These are phyloP conservation scores for Helminthosporium solani DNA, from an alignment of 2,329 filamentous ascomycete species.

Conservation along the genomic window DNA sequence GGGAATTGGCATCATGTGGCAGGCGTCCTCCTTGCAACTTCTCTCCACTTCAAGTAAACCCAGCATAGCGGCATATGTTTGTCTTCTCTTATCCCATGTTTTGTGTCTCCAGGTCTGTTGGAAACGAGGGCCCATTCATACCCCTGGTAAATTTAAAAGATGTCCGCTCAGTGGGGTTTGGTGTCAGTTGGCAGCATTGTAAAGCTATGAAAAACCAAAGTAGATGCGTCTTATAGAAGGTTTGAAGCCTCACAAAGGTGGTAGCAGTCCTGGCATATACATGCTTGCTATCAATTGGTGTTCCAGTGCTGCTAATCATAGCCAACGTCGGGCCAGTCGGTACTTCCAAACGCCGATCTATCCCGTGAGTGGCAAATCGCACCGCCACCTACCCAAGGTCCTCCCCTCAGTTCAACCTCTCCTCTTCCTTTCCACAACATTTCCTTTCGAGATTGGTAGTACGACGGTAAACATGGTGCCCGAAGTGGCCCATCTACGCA, in stretches of 20 bases:
- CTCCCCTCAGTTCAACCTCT: no score
- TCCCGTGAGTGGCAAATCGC: no score
- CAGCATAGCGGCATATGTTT: slow-evolving; percentile 33
- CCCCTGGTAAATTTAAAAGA: slow-evolving; percentile 21
- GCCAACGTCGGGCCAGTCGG: no score
- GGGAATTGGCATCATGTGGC: slow-evolving; percentile 27
- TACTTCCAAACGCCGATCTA: no score
- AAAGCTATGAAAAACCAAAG: background rate
- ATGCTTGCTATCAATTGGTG: no score
- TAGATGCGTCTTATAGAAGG: background rate
- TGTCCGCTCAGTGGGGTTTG: slow-evolving; percentile 5
- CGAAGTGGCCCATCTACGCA: slow-evolving; percentile 41
- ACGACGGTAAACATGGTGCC: slow-evolving; percentile 39
- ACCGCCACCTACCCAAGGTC: no score
- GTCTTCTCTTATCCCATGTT: background rate
- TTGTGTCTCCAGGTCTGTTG: background rate
- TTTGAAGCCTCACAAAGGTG: background rate
- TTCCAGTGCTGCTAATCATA: no score
- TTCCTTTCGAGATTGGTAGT: slow-evolving; percentile 18
- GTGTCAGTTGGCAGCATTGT: background rate
- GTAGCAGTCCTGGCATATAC: no score
- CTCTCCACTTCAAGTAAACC: slow-evolving; percentile 13
- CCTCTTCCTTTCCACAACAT: slow-evolving; percentile 6
- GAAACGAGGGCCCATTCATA: background rate
- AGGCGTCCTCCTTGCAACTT: slow-evolving; percentile 31